Evolutionary conservation across 2,329 filamentous ascomycete genomes (phyloP), one percentile per base, ranked within the genome.

Genomic region (Cryoendolithus antarcticus): DNA sequence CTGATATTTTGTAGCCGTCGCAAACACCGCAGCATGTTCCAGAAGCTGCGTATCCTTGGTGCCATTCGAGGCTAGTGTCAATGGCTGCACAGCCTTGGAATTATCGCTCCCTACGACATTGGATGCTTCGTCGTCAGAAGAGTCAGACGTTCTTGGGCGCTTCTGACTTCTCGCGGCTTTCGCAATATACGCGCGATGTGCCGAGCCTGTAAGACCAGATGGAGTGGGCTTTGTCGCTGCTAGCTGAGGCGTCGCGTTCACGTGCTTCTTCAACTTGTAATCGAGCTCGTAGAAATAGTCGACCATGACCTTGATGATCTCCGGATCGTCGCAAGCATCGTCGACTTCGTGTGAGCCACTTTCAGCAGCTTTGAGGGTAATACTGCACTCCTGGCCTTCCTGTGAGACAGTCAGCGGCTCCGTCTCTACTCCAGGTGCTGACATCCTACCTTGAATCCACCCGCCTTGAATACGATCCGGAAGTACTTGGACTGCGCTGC

Each of bases 21-120:
- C 62, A 47, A 65, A 66, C 30, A 66, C 58, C 41, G 59, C 61
- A 32, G 62, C 60, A 42, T 66, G 63, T 11, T 54, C n/a, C 8
- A 28, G n/a, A 21, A 40, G 29, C 3, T 52, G 40, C 7, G 30
- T 24, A 12, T 15, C 6, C 4, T 31, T 12, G 13, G 15, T 5
- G 8, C 24, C 3, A 19, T 32, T 31, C 15, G 30, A 38, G 19
- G 11, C 30, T 12, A 6, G 12, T 8, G 30, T 29, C 36, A 32
- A 31, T 6, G 3, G 36, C 36, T 38, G 7, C 9, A 38, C 30
- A 7, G 28, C 21, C 19, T 38, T 21, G 3, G 36, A 12, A 11
- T 27, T 30, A 4, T 38, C 12, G 13, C n/a, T 12, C n/a, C 30
- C 15, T 3, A 19, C 15, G 15, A 19, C 15, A 19, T 19, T 19